Conservation (phyloP, 2,329 filamentous ascomycete species). For the Massarina eburnea region DNA sequence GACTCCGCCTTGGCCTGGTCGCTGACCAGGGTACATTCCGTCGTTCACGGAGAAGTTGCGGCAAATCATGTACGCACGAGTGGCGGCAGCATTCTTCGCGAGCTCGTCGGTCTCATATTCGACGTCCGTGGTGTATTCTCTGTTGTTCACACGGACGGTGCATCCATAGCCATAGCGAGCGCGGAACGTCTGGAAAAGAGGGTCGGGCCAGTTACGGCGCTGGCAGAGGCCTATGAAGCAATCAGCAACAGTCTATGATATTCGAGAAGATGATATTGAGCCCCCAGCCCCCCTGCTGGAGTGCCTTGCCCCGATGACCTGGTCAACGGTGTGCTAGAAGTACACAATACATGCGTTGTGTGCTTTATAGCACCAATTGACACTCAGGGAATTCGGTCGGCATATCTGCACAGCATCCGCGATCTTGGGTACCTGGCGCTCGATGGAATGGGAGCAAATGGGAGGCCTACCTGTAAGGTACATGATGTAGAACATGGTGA, state of each 20-base stretch:
- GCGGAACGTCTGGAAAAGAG: slow-evolving; percentile 80
- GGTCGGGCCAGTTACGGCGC: slow-evolving; percentile 90
- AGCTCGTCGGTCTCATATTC: slow-evolving; percentile 79
- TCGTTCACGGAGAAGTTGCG: slow-evolving; percentile 97
- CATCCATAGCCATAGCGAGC: slow-evolving; percentile 78
- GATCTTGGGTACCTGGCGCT: slow-evolving; percentile 11
- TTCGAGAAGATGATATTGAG: not conserved
- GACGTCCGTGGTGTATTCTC: slow-evolving; percentile 91
- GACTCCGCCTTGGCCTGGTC: slow-evolving; percentile 55
- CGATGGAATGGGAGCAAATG: slow-evolving; percentile 11
- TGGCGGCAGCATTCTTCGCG: slow-evolving; percentile 90
- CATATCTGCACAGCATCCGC: slow-evolving; percentile 8
- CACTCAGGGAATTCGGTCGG: slow-evolving; percentile 9
- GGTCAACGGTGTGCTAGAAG: slow-evolving; percentile 17
- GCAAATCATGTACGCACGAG: slow-evolving; percentile 96
- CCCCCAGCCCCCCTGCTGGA: not conserved
- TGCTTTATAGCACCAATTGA: slow-evolving; percentile 15
- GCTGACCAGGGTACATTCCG: slow-evolving; percentile 71
- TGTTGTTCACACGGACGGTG: slow-evolving; percentile 91
- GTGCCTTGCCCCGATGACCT: slow-evolving; percentile 6
- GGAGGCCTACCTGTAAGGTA: slow-evolving; percentile 46
- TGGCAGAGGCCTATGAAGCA: slow-evolving; percentile 77
- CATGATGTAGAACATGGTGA: slow-evolving; percentile 48
- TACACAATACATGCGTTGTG: slow-evolving; percentile 7
- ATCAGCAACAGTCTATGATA: slow-evolving; percentile 2